Evolutionary conservation across 345 rosid genomes (phyloP).

Genomic region (Capsella bursapastoris): DNA sequence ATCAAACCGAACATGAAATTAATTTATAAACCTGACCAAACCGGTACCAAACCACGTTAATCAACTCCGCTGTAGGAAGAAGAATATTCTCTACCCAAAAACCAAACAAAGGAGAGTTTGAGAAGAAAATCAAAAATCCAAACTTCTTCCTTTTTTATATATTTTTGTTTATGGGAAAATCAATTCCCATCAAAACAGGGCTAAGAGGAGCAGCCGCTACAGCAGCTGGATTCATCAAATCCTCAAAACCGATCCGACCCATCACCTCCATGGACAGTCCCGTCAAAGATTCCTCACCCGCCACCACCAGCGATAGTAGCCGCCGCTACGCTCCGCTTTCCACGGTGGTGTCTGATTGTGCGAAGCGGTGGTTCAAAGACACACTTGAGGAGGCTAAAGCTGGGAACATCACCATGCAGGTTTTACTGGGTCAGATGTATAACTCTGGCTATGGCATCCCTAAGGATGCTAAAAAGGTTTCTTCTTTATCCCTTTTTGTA

Average conservation of each 20-base stretch:
- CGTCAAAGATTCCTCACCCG: slow-evolving; percentile 29
- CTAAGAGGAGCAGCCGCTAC: slow-evolving; percentile 42
- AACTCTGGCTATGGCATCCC: slow-evolving; percentile 89
- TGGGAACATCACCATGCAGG: slow-evolving; percentile 92
- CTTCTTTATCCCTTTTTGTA: not conserved
- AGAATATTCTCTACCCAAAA: not conserved
- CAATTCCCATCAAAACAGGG: slow-evolving; percentile 50
- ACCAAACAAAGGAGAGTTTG: not conserved
- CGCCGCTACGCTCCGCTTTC: slow-evolving; percentile 65
- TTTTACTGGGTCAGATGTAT: slow-evolving; percentile 90
- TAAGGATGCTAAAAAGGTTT: slow-evolving; percentile 79
- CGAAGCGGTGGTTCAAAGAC: slow-evolving; percentile 90
- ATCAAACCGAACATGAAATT: not conserved
- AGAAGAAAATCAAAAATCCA: not conserved
- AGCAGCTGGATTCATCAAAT: slow-evolving; percentile 40
- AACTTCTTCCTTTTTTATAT: not conserved
- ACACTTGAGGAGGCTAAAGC: slow-evolving; percentile 91
- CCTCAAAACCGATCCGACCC: slow-evolving; percentile 52
- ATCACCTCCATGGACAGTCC: slow-evolving; percentile 58
- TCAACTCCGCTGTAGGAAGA: not conserved
- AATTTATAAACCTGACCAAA: not conserved
- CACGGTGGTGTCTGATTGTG: slow-evolving; percentile 82
- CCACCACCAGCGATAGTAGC: slow-evolving; percentile 36
- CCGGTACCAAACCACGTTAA: not conserved
- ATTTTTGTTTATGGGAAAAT: slow-evolving; percentile 52